phyloP scores from a whole-genome alignment of 495 filamentous ascomycete species.

The Daldinia bambusicola region DNA sequence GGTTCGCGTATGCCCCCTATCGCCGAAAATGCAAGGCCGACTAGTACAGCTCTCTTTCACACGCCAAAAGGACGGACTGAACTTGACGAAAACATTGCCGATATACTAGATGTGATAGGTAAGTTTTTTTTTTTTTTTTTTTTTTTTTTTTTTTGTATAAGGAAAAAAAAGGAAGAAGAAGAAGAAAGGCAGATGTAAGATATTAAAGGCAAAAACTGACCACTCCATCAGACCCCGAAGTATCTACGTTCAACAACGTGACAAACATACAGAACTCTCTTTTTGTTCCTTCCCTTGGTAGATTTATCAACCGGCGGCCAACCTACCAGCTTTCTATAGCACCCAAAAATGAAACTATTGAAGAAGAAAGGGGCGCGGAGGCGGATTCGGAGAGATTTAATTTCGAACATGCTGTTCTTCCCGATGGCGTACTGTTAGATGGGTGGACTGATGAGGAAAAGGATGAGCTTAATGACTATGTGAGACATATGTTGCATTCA shows the following conservation, averaged over 20 bases:
- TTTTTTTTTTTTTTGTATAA: too few species aligned
- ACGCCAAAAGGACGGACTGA: constrained; percentile 50
- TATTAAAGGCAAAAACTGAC: constrained; percentile 10
- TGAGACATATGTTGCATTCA: constrained; percentile 84
- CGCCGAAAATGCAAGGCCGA: constrained; percentile 30
- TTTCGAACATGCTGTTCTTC: constrained; percentile 64
- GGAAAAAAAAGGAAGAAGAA: too few species aligned
- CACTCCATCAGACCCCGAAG: constrained; percentile 70
- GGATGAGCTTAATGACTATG: constrained; percentile 79
- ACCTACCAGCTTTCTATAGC: constrained; percentile 75
- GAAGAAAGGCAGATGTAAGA: background rate
- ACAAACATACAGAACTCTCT: constrained; percentile 85
- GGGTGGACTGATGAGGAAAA: constrained; percentile 77
- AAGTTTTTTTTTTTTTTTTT: constrained; percentile 40
- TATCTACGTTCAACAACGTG: constrained; percentile 75
- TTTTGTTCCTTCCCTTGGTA: constrained; percentile 76
- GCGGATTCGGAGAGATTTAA: constrained; percentile 40
- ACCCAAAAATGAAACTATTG: constrained; percentile 41
- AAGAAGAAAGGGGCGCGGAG: constrained; percentile 39
- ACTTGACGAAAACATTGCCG: constrained; percentile 70
- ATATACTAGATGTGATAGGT: constrained; percentile 79
- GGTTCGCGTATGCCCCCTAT: constrained; percentile 28
- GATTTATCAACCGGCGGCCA: constrained; percentile 73
- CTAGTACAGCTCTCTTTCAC: constrained; percentile 49
- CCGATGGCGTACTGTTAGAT: constrained; percentile 70